phyloP scores from a whole-genome alignment of 805 yeast genomes.

The Yamadazyma sp. region DNA sequence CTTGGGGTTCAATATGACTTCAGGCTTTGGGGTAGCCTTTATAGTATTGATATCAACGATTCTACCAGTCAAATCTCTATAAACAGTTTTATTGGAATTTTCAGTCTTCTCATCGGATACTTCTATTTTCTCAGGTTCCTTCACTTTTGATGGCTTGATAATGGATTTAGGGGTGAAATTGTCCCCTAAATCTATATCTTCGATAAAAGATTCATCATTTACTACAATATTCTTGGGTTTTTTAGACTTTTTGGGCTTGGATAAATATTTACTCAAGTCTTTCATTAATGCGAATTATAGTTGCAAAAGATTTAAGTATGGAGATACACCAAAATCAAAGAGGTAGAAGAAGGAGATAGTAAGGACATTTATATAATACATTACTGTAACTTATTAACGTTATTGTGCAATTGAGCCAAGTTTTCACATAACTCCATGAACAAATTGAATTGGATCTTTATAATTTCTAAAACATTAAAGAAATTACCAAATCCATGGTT shows the following conservation, averaged over 20 bases:
- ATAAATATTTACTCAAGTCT: constrained; percentile 5
- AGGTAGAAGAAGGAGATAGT: too few relatives aligned
- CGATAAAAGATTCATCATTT: constrained; percentile 5
- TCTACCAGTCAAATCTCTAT: constrained; percentile 63
- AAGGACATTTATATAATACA: too few relatives aligned
- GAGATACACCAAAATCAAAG: too few relatives aligned
- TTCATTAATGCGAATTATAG: constrained; percentile 2
- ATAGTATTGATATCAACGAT: constrained; percentile 38
- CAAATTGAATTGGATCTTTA: constrained; percentile 63
- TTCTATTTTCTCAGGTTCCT: constrained; percentile 12
- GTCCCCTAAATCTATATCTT: neutral
- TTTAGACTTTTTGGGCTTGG: constrained; percentile 10
- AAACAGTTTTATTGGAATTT: constrained; percentile 36
- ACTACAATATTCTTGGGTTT: constrained; percentile 6
- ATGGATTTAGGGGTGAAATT: neutral
- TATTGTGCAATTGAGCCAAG: constrained; percentile 63
- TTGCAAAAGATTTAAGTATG: too few relatives aligned
- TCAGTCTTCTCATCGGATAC: constrained; percentile 24
- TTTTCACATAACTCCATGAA: constrained; percentile 76
- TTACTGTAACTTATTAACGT: constrained; percentile 23
- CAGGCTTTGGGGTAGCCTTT: constrained; percentile 4
- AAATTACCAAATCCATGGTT: constrained; percentile 40
- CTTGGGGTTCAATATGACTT: neutral
- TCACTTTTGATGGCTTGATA: neutral
- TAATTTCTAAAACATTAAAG: constrained; percentile 52